Evolutionary conservation across 2,329 filamentous ascomycete species (phyloP).

Genomic region (Fusarium transvaalense): DNA sequence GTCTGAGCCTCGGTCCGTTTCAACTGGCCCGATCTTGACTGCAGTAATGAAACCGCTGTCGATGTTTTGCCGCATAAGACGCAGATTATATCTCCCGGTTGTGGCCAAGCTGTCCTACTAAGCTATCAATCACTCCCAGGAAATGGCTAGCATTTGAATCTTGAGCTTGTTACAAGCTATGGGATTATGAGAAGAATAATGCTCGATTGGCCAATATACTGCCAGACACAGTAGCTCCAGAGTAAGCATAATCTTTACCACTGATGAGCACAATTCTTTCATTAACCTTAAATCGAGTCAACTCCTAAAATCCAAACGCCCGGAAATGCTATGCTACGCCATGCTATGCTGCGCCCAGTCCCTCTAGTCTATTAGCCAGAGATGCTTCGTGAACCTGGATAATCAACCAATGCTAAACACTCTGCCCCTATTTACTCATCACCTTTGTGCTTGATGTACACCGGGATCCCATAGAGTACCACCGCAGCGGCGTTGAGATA

Average conservation of each 20-base stretch:
- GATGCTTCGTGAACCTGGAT: slow-evolving; percentile 18
- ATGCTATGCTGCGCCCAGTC: slow-evolving; percentile 27
- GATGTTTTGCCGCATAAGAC: slow-evolving; percentile 22
- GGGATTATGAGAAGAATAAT: background rate
- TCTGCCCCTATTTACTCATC: slow-evolving; percentile 38
- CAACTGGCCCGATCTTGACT: slow-evolving; percentile 30
- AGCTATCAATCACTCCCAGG: background rate
- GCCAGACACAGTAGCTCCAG: background rate
- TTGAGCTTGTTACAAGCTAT: slow-evolving; percentile 13
- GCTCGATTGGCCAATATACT: background rate
- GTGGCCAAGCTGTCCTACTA: slow-evolving; percentile 2
- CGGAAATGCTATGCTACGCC: slow-evolving; percentile 31
- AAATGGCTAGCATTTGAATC: background rate
- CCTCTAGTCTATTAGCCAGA: slow-evolving; percentile 14
- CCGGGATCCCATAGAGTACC: slow-evolving; percentile 94
- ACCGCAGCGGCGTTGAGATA: slow-evolving; percentile 95
- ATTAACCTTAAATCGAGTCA: slow-evolving; percentile 27
- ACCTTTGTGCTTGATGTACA: slow-evolving; percentile 71
- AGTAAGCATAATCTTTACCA: slow-evolving; percentile 2
- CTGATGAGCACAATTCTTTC: slow-evolving; percentile 19
- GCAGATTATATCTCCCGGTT: slow-evolving; percentile 24
- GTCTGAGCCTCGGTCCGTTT: slow-evolving; percentile 39
- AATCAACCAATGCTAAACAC: slow-evolving; percentile 13
- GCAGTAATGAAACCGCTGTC: slow-evolving; percentile 25
- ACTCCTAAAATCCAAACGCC: slow-evolving; percentile 38